A percentile compares a stretch with the other conserved stretches of the same genome.
Evolutionary conservation across 495 filamentous ascomycete genomes (phyloP).

Genomic region (Filosporella fistucella): DNA sequence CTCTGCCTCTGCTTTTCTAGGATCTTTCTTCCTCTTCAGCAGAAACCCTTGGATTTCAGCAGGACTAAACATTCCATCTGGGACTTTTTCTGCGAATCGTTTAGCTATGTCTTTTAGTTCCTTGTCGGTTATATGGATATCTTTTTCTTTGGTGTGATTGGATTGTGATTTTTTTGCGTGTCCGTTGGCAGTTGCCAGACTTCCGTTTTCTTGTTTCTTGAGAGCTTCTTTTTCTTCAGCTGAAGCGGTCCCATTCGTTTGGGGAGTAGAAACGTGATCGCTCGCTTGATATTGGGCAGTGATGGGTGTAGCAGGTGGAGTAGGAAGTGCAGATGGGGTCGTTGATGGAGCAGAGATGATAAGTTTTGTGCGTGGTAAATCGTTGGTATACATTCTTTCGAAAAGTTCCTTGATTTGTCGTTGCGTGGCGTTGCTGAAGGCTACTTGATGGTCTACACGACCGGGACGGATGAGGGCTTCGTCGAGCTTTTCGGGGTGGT

Average conservation of each 20-base stretch:
- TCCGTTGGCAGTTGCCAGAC: not conserved
- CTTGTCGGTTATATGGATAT: slow-evolving; percentile 14
- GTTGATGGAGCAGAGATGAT: not conserved
- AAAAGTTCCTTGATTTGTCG: slow-evolving; percentile 65
- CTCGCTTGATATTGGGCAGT: not conserved
- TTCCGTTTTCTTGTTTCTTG: too few species aligned
- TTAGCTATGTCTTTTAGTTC: slow-evolving; percentile 37
- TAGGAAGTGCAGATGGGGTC: not conserved
- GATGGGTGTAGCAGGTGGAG: not conserved
- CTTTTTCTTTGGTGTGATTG: not conserved
- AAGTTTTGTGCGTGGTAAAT: slow-evolving; percentile 17
- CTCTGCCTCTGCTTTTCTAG: slow-evolving; percentile 50
- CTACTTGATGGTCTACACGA: slow-evolving; percentile 68
- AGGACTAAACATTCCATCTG: slow-evolving; percentile 49
- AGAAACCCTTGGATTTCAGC: slow-evolving; percentile 71
- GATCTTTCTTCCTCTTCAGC: slow-evolving; percentile 58
- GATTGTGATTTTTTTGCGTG: not conserved
- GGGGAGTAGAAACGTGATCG: not conserved
- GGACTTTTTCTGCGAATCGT: slow-evolving; percentile 43
- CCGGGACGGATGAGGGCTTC: slow-evolving; percentile 72
- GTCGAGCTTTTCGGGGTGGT: slow-evolving; percentile 70
- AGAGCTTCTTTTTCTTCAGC: too few species aligned
- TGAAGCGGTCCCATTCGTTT: not conserved
- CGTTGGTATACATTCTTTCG: slow-evolving; percentile 61
- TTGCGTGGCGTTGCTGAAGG: slow-evolving; percentile 60